Base-by-base conservation (phyloP, 257 asterid species). In the Solanum dulcamara region DNA sequence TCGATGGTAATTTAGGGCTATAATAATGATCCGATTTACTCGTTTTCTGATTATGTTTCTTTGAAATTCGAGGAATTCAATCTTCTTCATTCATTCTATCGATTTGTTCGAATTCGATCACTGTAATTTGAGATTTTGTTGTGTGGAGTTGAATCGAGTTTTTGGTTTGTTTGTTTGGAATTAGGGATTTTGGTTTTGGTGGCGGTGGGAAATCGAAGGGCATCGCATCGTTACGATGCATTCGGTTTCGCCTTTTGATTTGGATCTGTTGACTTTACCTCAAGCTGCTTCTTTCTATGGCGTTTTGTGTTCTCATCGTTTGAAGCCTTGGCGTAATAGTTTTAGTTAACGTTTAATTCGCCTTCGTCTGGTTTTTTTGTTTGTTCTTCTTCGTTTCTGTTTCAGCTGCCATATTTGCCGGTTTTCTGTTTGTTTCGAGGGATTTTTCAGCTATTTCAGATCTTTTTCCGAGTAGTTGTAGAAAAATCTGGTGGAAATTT, bases 211-310 rank as follows among this genome's bases (percentile, higher is more conserved):
- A 67, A 88, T 90, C 83, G 89, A 88, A 91, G 97, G 90, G 98
- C 98, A 96, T 94, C 98, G 96, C 88, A 88, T 44, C 90, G 48
- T 83, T 91, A 77, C 83, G 83, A 96, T 96, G 99, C 93, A 93
- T 93, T 93, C 98, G 95, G 93, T 93, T 26, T 46, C 42, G 97
- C 95, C 93, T 91, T 89, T 66, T 83, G 85, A 83, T 70, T 81
- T 86, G 55, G 81, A 85, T 35, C 55, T 89, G 32, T 57, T 85
- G 87, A 85, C 89, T 71, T 91, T 90, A 81, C 92, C 93, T 9
- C 85, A 89, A 60, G 88, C 83, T 68, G 72, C 87, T 62, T 85
- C 89, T 60, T 92, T 91, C 85, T 87, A 89, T 90, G 94, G 92
- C 84, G 93, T 91, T 59, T 87, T 91, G 62, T 92, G 90, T 51